phyloP scores from a whole-genome alignment of 805 yeast genomes.

The Vanderwaltozyma verrucispora region DNA sequence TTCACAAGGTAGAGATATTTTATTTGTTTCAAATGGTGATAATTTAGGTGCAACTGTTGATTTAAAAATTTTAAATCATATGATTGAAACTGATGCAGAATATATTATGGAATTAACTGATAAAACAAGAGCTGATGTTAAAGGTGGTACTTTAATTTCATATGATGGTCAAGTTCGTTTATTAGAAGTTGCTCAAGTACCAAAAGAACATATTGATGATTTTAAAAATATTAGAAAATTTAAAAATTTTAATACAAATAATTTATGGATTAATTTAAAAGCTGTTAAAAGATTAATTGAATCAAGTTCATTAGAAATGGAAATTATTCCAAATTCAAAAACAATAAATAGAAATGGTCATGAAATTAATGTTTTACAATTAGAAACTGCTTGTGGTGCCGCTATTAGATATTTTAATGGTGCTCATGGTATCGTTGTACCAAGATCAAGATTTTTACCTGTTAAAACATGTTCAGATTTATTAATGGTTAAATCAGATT shows the following conservation, averaged over 20 bases:
- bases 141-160: conserved; percentile 97
- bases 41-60: conserved; percentile 98
- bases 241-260: conserved; percentile 96
- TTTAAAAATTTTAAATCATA: conserved; percentile 78
- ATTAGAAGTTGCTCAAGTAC: conserved; percentile 88
- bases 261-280: conserved; percentile 91
- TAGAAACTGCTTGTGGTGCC: conserved; percentile 99
- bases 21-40: conserved; percentile 96
- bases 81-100: conserved; percentile 85
- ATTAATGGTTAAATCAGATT: conserved; percentile 87
- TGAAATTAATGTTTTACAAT: conserved; percentile 81
- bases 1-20: conserved; percentile 86
- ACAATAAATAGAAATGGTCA: conserved; percentile 63
- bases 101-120: conserved; percentile 98
- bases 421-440: conserved; percentile 97
- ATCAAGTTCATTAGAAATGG: conserved; percentile 69
- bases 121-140: conserved; percentile 98
- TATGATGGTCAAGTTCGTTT: conserved; percentile 91
- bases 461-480: conserved; percentile 96
- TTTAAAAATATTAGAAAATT: conserved; percentile 96
- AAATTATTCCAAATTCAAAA: conserved; percentile 92
- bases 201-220: conserved; percentile 96
- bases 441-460: conserved; percentile 95
- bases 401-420: conserved; percentile 92
- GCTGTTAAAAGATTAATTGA: conserved; percentile 92